These are phyloP conservation scores for Primulina tabacum DNA, from an alignment of 257 asterid genomes.

Conservation along the genomic window DNA sequence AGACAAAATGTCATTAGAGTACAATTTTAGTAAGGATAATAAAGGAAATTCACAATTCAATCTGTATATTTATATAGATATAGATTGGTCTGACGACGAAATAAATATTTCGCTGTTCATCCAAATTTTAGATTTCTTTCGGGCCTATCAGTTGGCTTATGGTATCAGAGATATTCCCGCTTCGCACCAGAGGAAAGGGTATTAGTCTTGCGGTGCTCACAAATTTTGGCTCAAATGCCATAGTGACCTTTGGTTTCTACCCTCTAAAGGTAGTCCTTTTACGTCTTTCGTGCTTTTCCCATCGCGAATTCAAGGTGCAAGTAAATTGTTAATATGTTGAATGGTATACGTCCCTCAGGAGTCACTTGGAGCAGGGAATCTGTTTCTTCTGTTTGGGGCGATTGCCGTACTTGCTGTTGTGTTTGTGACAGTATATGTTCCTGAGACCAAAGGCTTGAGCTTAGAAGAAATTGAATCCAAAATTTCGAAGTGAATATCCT, in stretches of 20 bases:
- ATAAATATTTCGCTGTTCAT: neutral
- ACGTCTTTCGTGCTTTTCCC: neutral
- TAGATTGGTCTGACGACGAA: neutral
- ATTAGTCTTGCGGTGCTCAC: conserved; percentile 96
- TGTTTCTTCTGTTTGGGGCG: conserved; percentile 82
- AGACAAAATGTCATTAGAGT: no score
- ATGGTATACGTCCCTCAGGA: conserved; percentile 45
- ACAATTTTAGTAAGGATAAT: no score
- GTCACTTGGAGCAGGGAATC: conserved; percentile 82
- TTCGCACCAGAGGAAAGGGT: conserved; percentile 95
- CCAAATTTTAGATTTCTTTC: conserved; percentile 68
- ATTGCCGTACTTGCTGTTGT: conserved; percentile 66
- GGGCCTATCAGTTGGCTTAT: conserved; percentile 99
- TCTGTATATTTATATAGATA: no score
- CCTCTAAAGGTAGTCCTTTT: conserved; percentile 64
- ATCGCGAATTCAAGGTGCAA: neutral
- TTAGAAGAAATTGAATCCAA: conserved; percentile 96
- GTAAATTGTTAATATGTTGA: neutral
- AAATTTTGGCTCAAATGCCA: conserved; percentile 90
- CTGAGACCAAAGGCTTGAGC: conserved; percentile 98
- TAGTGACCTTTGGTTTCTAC: conserved; percentile 90
- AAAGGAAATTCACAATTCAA: no score
- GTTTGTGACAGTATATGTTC: conserved; percentile 63
- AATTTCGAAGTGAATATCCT: conserved; percentile 54
- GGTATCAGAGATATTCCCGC: conserved; percentile 97